phyloP scores from a whole-genome alignment of 2,329 filamentous ascomycete genomes.

The Neofusicoccum parvum region DNA sequence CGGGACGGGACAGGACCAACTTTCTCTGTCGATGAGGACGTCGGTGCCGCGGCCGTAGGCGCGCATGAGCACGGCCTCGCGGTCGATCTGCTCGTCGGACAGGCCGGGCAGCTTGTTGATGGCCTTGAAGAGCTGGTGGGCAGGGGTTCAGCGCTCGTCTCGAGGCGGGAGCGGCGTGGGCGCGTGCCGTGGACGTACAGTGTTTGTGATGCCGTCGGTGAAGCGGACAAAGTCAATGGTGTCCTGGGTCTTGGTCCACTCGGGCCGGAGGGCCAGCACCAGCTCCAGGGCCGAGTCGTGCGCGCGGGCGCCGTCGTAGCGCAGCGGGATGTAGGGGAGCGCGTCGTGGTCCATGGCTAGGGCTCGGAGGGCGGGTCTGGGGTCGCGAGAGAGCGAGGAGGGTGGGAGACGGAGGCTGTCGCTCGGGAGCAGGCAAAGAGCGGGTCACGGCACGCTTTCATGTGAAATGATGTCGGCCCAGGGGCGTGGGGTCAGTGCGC shows the following conservation, averaged over 20 bases:
- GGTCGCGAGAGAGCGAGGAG: neutral
- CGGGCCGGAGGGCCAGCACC: conserved; percentile 75
- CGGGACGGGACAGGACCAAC: conserved; percentile 51
- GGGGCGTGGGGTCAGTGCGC: conserved; percentile 10
- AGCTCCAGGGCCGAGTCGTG: conserved; percentile 78
- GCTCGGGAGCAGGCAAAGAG: neutral
- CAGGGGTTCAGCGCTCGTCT: conserved; percentile 7
- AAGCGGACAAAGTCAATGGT: conserved; percentile 85
- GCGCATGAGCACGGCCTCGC: conserved; percentile 82
- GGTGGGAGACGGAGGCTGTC: neutral
- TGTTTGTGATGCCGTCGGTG: conserved; percentile 98
- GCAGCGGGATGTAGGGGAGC: conserved; percentile 67
- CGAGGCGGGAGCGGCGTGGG: conserved; percentile 3
- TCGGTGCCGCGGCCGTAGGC: conserved; percentile 95
- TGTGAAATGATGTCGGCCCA: conserved; percentile 21
- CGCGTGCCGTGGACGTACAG: conserved; percentile 52
- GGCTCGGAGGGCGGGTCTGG: neutral
- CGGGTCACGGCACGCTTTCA: conserved; percentile 19
- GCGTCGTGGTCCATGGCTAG: conserved; percentile 21
- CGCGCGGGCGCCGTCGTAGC: conserved; percentile 76
- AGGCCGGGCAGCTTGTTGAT: conserved; percentile 69
- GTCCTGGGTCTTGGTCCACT: conserved; percentile 76
- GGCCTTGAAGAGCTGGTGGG: conserved; percentile 67
- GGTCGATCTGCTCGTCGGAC: conserved; percentile 76
- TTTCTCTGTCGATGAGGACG: conserved; percentile 91